These are phyloP conservation scores for Peterozyma xylosa DNA, from an alignment of 805 yeast species.

Conservation along the genomic window DNA sequence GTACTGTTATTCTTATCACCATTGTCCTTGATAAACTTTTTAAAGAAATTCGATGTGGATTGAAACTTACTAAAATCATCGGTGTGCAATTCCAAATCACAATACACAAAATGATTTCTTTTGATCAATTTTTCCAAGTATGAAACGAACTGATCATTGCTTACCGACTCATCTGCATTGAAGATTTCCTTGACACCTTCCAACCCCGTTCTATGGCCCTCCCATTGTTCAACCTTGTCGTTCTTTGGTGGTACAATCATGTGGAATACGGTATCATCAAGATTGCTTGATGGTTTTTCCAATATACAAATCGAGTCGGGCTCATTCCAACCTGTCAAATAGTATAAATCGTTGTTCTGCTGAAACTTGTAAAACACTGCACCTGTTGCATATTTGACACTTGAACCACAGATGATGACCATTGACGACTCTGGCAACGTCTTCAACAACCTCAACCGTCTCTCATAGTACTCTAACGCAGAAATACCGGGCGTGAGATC, in stretches of 20 bases:
- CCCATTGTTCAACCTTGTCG: conserved; percentile 81
- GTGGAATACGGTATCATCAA: conserved; percentile 55
- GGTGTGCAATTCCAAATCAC: conserved; percentile 29
- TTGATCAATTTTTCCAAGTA: conserved; percentile 40
- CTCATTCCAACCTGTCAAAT: conserved; percentile 88
- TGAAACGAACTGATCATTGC: conserved; percentile 32
- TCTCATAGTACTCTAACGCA: conserved; percentile 70
- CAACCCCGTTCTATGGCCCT: conserved; percentile 85
- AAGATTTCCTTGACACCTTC: conserved; percentile 76
- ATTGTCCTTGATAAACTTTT: conserved; percentile 1
- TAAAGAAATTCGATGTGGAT: conserved; percentile 15
- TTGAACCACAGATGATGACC: conserved; percentile 69
- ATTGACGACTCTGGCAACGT: conserved; percentile 55
- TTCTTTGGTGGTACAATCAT: conserved; percentile 85
- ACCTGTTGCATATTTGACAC: conserved; percentile 76
- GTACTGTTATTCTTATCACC: conserved; percentile 12
- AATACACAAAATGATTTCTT: conserved; percentile 44
- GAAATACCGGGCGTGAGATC: conserved; percentile 84
- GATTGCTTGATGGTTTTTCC: conserved; percentile 49
- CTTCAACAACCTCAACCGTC: conserved; percentile 56
- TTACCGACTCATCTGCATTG: conserved; percentile 74
- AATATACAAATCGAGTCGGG: conserved; percentile 69
- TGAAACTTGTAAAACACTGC: conserved; percentile 89
- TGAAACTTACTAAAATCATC: conserved; percentile 13
- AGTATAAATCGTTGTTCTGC: conserved; percentile 83